phyloP scores from a whole-genome alignment of 768 basidiomycete species.

The Ramaria sp. region DNA sequence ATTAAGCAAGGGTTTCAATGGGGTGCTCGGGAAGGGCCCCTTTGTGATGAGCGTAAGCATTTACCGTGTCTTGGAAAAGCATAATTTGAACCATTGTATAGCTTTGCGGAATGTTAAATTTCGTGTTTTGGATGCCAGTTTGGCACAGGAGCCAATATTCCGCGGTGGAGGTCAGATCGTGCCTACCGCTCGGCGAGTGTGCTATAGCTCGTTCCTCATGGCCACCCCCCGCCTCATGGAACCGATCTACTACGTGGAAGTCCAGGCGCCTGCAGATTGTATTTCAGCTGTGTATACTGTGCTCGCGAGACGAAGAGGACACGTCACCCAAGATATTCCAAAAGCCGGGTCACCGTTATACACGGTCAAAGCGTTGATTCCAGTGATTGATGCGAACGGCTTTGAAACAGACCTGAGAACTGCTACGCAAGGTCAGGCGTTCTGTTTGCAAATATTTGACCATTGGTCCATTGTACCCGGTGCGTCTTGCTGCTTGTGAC shows the following conservation, averaged over 20 bases:
- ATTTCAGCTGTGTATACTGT: slow-evolving; percentile 98
- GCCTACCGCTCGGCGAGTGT: slow-evolving; percentile 95
- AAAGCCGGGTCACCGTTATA: slow-evolving; percentile 97
- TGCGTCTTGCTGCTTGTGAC: slow-evolving; percentile 24
- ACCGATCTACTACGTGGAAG: slow-evolving; percentile 97
- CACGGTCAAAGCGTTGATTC: slow-evolving; percentile 96
- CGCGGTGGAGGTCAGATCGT: slow-evolving; percentile 98
- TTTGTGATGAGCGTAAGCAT: slow-evolving; percentile 95
- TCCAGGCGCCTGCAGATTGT: slow-evolving; percentile 98
- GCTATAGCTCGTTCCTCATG: slow-evolving; percentile 98
- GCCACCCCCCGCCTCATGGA: slow-evolving; percentile 94
- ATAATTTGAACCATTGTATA: slow-evolving; percentile 22
- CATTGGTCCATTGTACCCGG: slow-evolving; percentile 99
- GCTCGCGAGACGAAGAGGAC: slow-evolving; percentile 95
- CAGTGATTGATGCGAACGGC: slow-evolving; percentile 96
- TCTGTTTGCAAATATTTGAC: slow-evolving; percentile 94
- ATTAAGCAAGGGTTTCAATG: slow-evolving; percentile 99
- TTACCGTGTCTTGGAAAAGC: slow-evolving; percentile 1
- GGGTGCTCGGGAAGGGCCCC: slow-evolving; percentile 94
- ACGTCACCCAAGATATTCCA: slow-evolving; percentile 96
- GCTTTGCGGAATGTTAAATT: slow-evolving; percentile 99
- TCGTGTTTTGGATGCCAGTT: slow-evolving; percentile 82
- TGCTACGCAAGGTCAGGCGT: slow-evolving; percentile 98
- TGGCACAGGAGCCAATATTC: slow-evolving; percentile 95
- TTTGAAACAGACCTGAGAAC: slow-evolving; percentile 98